These are phyloP conservation scores for Diaporthe sp. DNA, from an alignment of 2,329 filamentous ascomycete genomes.

Conservation along the genomic window DNA sequence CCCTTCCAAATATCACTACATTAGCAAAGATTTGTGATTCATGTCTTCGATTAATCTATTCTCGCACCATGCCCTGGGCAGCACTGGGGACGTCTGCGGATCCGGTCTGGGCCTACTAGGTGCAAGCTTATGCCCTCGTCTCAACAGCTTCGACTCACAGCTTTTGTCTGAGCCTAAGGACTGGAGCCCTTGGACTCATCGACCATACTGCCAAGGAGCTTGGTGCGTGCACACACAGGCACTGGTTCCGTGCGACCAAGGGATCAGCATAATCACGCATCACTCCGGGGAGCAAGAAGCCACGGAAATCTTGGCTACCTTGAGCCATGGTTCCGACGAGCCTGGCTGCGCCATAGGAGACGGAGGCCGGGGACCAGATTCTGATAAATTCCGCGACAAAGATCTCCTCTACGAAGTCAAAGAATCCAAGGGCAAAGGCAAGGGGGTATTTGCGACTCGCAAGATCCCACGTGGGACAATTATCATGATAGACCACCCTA, in stretches of 20 bases:
- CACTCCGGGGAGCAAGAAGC: slow-evolving; percentile 1
- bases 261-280: slow-evolving; percentile 24
- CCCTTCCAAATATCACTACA: background rate
- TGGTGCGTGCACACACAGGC: slow-evolving; percentile 17
- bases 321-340: background rate
- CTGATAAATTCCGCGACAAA: background rate
- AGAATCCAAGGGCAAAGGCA: slow-evolving; percentile 1
- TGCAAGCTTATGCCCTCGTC: background rate
- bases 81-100: background rate
- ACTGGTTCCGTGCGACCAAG: background rate
- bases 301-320: background rate
- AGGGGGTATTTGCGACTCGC: slow-evolving; percentile 12
- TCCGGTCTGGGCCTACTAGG: background rate
- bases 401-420: background rate
- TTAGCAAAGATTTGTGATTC: background rate
- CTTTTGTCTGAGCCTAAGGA: background rate
- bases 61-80: background rate
- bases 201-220: background rate
- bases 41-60: background rate
- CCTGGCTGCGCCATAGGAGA: background rate
- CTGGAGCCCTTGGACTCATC: slow-evolving; percentile 18
- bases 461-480: background rate
- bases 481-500: slow-evolving; percentile 4
- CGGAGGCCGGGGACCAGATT: background rate
- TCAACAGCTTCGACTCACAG: background rate